These are phyloP conservation scores for Seminavis robusta DNA, from an alignment of 108 stramenopile genomes.

Conservation along the genomic window DNA sequence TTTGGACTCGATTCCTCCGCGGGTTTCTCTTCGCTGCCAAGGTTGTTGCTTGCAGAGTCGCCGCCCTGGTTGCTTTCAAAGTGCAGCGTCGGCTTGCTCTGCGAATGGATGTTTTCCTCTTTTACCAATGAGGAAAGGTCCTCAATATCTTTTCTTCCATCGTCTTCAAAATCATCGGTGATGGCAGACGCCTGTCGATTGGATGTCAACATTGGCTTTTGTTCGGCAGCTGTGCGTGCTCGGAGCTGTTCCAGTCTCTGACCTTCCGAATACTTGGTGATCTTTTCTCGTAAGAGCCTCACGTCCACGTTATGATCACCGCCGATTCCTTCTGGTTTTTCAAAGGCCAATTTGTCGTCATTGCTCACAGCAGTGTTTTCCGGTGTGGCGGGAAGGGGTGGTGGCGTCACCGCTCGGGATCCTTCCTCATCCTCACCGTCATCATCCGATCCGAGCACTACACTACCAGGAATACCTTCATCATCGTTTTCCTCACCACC, in stretches of 20 bases:
- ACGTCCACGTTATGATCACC: neutral
- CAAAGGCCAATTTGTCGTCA: too few relatives aligned
- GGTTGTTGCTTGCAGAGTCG: neutral
- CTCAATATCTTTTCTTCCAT: neutral
- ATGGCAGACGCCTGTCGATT: too few relatives aligned
- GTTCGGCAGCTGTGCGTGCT: too few relatives aligned
- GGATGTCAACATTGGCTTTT: too few relatives aligned
- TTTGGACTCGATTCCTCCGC: neutral
- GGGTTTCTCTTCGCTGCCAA: neutral
- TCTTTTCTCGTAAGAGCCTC: too few relatives aligned
- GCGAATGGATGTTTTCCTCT: neutral
- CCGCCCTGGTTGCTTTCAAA: neutral
- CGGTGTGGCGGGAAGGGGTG: too few relatives aligned
- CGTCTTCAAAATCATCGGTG: too few relatives aligned
- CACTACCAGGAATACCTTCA: neutral
- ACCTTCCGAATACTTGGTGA: too few relatives aligned
- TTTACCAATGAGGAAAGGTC: neutral
- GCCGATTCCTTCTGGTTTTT: neutral
- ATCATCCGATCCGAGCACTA: neutral
- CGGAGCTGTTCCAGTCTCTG: too few relatives aligned
- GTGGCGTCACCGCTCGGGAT: too few relatives aligned
- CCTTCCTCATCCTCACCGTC: neutral
- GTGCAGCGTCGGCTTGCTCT: neutral
- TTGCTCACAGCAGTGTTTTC: neutral
- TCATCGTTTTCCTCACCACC: neutral